Evolutionary conservation across 371 early-diverging fungal species (phyloP), one percentile per base, ranked within the genome.

Genomic region (Massospora cicadina): DNA sequence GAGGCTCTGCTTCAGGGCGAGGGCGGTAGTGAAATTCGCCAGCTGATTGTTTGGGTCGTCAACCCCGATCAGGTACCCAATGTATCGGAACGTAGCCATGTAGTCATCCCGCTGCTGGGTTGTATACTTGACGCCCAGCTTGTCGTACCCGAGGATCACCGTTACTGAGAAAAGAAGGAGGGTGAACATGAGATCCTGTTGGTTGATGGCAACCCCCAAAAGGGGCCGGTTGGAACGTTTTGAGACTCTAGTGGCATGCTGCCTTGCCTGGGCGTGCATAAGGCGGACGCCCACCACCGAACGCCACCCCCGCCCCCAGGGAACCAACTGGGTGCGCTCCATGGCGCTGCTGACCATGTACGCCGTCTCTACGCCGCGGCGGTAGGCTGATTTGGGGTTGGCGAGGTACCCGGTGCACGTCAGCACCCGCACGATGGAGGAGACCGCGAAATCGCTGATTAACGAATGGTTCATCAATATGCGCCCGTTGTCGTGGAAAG

Each of bases 181-280:
- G 10, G 58, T 58, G 10, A 28, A 10, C 10, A 17, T 13, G 24
- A 58, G 23, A 58, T 58, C 58, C 28, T 58, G 26, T 23, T 58
- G 58, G 23, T 58, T 58, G 12, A 23, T 23, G 23, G 58, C 26
- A 10, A 58, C 28, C 24, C 58, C 58, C 10, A 17, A 17, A 17
- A 23, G n/a, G n/a, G n/a, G n/a, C n/a, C n/a, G n/a, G n/a, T n/a
- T n/a, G n/a, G n/a, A n/a, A n/a, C n/a, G n/a, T 58, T 58, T 58
- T 10, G 58, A 23, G 24, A 58, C 13, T 10, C 24, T 10, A 10
- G 10, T 12, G 12, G 28, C 58, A 23, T 58, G 58, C 10, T 58
- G 10, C 58, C 58, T 58, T 17, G 28, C 58, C 10, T 58, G 10
- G 23, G 58, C 58, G 28, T 58, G 58, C 58, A 58, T 58, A 12